Percentiles rank a stretch among this genome's conserved stretches.
These are phyloP conservation scores for Agarophyton chilense DNA, from an alignment of 23 red algal species.

Conservation along the genomic window DNA sequence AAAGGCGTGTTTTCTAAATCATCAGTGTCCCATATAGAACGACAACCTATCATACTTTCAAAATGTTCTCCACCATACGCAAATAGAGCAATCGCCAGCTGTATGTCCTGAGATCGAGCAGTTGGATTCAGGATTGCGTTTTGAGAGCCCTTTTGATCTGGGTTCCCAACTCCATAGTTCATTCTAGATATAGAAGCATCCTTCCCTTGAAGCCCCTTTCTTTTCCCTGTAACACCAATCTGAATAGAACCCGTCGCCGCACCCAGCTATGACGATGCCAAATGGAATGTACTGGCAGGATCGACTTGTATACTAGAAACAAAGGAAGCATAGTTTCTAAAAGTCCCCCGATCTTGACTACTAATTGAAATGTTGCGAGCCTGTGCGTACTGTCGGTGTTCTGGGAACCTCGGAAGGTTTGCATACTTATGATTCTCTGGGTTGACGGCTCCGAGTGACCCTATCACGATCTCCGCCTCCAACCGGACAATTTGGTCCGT, in stretches of 20 bases:
- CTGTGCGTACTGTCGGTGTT: neutral
- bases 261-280: neutral
- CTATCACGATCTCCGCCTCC: conserved; percentile 78
- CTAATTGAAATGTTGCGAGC: conserved; percentile 3
- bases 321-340: conserved; percentile 10
- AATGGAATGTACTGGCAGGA: neutral
- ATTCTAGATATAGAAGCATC: neutral
- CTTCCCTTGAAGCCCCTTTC: neutral
- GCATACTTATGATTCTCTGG: conserved; percentile 85
- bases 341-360: conserved; percentile 28
- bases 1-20: conserved; percentile 65
- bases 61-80: conserved; percentile 28
- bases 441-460: conserved; percentile 89
- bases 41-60: neutral
- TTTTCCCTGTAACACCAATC: neutral
- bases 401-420: conserved; percentile 37
- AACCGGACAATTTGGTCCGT: conserved; percentile 74
- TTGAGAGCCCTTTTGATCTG: neutral
- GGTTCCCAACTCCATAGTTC: neutral
- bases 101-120: neutral
- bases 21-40: conserved; percentile 37
- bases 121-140: neutral
- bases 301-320: conserved; percentile 3
- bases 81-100: conserved; percentile 26
- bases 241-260: neutral